A percentile compares a stretch with the other conserved stretches of the same genome.
These are phyloP conservation scores for Postia placenta DNA, from an alignment of 768 basidiomycete species.

Conservation along the genomic window DNA sequence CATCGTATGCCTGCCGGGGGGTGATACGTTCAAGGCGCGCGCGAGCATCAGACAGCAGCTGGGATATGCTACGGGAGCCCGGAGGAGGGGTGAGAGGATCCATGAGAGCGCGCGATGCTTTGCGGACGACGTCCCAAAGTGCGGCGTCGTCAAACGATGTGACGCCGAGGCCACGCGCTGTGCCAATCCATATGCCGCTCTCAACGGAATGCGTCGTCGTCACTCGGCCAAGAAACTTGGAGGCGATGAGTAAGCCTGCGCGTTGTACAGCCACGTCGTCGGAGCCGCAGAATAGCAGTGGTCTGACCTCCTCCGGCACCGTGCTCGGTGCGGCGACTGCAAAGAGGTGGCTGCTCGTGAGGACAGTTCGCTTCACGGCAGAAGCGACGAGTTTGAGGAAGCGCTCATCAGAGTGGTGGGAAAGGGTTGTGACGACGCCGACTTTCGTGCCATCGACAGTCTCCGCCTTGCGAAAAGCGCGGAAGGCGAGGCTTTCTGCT, in stretches of 20 bases:
- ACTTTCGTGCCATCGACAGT: conserved; percentile 47
- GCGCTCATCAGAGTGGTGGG: conserved; percentile 47
- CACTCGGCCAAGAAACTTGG: conserved; percentile 68
- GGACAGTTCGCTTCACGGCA: conserved; percentile 36
- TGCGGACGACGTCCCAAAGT: conserved; percentile 65
- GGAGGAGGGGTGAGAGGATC: conserved; percentile 60
- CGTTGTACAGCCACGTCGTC: conserved; percentile 54
- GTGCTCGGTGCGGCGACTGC: conserved; percentile 7
- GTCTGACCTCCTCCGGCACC: conserved; percentile 17
- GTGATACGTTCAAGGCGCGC: conserved; percentile 60
- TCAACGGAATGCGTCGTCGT: conserved; percentile 30
- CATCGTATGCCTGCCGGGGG: conserved; percentile 51
- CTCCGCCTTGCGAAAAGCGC: conserved; percentile 44
- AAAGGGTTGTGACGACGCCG: conserved; percentile 55
- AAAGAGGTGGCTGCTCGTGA: conserved; percentile 15
- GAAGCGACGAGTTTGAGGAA: conserved; percentile 54
- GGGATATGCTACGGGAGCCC: conserved; percentile 53
- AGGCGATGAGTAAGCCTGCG: conserved; percentile 54
- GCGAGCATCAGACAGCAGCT: conserved; percentile 52
- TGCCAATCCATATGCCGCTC: conserved; percentile 30
- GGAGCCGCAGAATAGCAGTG: conserved; percentile 55
- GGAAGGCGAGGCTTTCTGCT: conserved; percentile 49
- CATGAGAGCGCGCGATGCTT: conserved; percentile 51
- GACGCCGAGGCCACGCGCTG: conserved; percentile 47
- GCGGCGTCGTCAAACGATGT: conserved; percentile 59